A percentile compares a stretch with the other conserved stretches of the same genome.
Evolutionary conservation across 176 grass and related monocot species (phyloP).

Genomic region (Elaeis guineensis): DNA sequence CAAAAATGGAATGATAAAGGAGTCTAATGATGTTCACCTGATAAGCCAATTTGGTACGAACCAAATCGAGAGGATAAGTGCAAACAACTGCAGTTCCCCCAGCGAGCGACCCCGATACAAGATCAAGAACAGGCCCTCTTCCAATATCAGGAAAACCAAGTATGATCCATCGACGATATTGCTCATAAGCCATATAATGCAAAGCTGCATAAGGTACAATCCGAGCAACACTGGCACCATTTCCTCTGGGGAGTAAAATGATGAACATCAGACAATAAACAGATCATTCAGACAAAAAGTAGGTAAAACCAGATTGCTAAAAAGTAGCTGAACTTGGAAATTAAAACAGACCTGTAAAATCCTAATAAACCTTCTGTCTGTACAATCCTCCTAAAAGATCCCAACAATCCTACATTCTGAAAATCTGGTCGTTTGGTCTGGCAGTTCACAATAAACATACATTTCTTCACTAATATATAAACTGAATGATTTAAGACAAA

Average conservation of each 20-base stretch:
- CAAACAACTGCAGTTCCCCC: slow-evolving; percentile 92
- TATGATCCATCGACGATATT: slow-evolving; percentile 90
- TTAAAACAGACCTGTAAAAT: slow-evolving; percentile 67
- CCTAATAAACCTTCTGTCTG: slow-evolving; percentile 87
- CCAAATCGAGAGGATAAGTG: slow-evolving; percentile 93
- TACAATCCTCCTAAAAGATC: slow-evolving; percentile 74
- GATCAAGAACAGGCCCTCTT: slow-evolving; percentile 84
- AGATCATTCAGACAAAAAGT: slow-evolving; percentile 6
- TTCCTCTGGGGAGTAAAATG: slow-evolving; percentile 40
- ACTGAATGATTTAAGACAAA: no score
- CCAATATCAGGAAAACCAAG: slow-evolving; percentile 69
- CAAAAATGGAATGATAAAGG: background rate
- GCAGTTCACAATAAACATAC: slow-evolving; percentile 10
- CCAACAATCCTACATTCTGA: slow-evolving; percentile 59
- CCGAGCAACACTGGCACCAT: slow-evolving; percentile 88
- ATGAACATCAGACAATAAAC: slow-evolving; percentile 3
- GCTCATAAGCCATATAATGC: slow-evolving; percentile 99
- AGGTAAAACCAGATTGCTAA: background rate
- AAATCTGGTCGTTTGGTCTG: slow-evolving; percentile 94
- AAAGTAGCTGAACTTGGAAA: background rate
- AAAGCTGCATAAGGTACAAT: slow-evolving; percentile 97
- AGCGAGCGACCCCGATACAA: slow-evolving; percentile 67
- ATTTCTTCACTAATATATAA: background rate
- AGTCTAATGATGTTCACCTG: slow-evolving; percentile 36
- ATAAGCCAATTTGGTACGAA: slow-evolving; percentile 88